Base-by-base conservation (phyloP, 2,329 filamentous ascomycete species). In the Alternaria sp. region DNA sequence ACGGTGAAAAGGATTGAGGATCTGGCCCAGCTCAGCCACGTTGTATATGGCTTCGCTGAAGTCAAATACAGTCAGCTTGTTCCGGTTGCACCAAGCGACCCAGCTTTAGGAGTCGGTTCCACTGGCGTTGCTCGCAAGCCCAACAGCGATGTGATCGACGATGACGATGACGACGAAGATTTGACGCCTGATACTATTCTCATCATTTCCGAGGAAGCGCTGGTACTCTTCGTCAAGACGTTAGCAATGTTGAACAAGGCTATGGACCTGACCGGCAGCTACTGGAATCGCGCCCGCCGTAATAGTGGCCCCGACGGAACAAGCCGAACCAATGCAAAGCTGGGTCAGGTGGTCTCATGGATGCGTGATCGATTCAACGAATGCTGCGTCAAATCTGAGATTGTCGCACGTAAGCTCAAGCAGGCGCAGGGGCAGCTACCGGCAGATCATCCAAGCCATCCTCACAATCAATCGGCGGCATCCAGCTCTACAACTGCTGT, bases 1-100 rank as follows among this genome's bases (percentile, higher is more conserved):
- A 89, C 92, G 44, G 89, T 95, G 3, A 91, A 93, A 73, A 87
- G 88, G 47, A 93, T 98, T 61, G 95, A 99, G 78, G 94, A 98
- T 72, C 91, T 93, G 67, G 96, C 96, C 2, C 96, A 93, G 30
- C 87, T 94, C 43, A 97, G 94, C 76, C 94, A 99, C 78, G 96
- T 97, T 49, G 94, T 99, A 3, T 99, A 94, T 78, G 94, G 95
- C 4, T 98, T 99, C 80, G 96, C 96, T 6, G 95, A 99, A 81
- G 95, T 99, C 76, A 99, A 99, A 81, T 97, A 96, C 81, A 96
- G 96, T 80, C 96, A 99, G 80, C 86, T 99, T n/a, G 88, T 97
- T 53, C 96, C 96, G 4, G 83, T 96, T 47, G 89, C 93, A 1
- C 96, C 95, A 1, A 87, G 87, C 68, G 89, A 92, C 52, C 89